Conservation (phyloP, 1,139 yeast genomes). For the Protomyces inundatus region DNA sequence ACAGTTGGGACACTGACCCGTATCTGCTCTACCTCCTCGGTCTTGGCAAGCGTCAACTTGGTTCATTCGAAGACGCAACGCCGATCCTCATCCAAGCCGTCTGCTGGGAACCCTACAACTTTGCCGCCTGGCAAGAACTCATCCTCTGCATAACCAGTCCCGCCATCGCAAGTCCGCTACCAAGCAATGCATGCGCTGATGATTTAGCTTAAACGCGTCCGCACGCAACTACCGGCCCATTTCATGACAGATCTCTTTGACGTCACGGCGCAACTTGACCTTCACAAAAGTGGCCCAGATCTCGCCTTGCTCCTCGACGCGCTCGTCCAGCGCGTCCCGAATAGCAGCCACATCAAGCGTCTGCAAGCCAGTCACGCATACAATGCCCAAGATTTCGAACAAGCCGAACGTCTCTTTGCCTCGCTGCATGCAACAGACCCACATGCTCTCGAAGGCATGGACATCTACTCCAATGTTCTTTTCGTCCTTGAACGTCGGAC, state of each 20-base stretch:
- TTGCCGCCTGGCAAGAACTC: constrained; percentile 92
- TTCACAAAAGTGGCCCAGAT: constrained; percentile 59
- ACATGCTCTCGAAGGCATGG: constrained; percentile 80
- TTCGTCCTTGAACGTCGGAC: constrained; percentile 89
- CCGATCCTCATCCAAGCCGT: constrained; percentile 46
- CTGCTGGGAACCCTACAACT: constrained; percentile 44
- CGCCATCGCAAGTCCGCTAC: constrained; percentile 45
- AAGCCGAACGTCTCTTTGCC: constrained; percentile 76
- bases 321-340: constrained; percentile 56
- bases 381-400: constrained; percentile 64
- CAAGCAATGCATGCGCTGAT: not conserved
- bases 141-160: constrained; percentile 49
- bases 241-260: constrained; percentile 67
- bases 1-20: constrained; percentile 43
- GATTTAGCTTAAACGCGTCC: constrained; percentile 26
- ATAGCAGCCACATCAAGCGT: constrained; percentile 65
- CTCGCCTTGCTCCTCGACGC: constrained; percentile 49
- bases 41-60: constrained; percentile 35
- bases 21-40: constrained; percentile 58
- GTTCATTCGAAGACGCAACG: constrained; percentile 7
- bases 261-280: constrained; percentile 69
- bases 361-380: constrained; percentile 78
- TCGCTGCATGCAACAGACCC: constrained; percentile 73
- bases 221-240: constrained; percentile 36
- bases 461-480: constrained; percentile 83